phyloP scores from a whole-genome alignment of 2,329 filamentous ascomycete species.

The Aspergillus neotritici region DNA sequence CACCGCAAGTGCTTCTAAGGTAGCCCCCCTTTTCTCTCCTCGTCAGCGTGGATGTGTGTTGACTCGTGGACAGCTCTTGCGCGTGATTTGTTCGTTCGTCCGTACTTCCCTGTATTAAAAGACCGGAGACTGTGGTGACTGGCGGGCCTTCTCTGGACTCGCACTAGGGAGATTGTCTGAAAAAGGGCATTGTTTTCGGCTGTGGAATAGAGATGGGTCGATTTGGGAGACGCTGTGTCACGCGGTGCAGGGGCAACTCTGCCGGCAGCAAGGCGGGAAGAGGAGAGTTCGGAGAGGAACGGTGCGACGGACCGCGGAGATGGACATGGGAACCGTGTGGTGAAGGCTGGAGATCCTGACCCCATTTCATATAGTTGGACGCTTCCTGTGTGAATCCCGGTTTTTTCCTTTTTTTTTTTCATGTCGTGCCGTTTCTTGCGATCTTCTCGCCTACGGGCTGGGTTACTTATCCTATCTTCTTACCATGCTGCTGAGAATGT shows the following conservation, averaged over 20 bases:
- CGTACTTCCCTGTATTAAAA: conserved; percentile 41
- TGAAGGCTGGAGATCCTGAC: conserved; percentile 10
- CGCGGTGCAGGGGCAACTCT: conserved; percentile 14
- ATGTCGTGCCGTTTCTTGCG: conserved; percentile 14
- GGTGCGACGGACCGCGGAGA: conserved; percentile 14
- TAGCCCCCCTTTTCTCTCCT: conserved; percentile 9
- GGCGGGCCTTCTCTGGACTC: conserved; percentile 33
- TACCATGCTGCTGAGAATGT: conserved; percentile 7
- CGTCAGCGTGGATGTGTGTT: not conserved
- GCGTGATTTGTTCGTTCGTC: conserved; percentile 31
- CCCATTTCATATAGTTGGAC: conserved; percentile 21
- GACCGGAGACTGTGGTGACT: conserved; percentile 34
- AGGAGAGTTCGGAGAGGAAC: conserved; percentile 7
- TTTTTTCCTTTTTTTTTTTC: conserved; percentile 16
- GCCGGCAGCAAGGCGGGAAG: conserved; percentile 14
- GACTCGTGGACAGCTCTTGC: conserved; percentile 13
- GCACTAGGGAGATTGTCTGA: conserved; percentile 37
- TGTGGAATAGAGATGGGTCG: conserved; percentile 36
- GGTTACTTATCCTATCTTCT: conserved; percentile 5
- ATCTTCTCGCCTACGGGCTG: conserved; percentile 14
- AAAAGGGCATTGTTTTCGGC: conserved; percentile 37
- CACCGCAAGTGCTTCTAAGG: conserved; percentile 99
- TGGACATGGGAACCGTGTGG: conserved; percentile 19
- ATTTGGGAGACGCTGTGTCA: conserved; percentile 19
- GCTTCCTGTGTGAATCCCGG: conserved; percentile 18